Conservation (phyloP, 2,329 filamentous ascomycete genomes). For the Phialophora expanda region DNA sequence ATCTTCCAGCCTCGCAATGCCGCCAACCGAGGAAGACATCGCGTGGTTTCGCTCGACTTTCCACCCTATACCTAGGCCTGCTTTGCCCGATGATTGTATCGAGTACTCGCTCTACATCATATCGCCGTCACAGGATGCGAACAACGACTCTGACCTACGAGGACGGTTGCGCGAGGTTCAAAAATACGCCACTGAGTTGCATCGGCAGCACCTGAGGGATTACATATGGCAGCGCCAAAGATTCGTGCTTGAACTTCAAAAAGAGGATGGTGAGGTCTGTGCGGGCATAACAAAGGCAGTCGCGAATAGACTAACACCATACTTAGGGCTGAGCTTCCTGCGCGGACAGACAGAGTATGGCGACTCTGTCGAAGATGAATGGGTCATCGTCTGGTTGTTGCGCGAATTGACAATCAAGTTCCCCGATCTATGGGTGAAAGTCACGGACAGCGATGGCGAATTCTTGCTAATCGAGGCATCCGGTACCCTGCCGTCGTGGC, state of each 20-base stretch:
- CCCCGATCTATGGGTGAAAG: conserved; percentile 76
- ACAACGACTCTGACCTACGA: conserved; percentile 63
- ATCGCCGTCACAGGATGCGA: conserved; percentile 60
- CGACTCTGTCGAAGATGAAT: conserved; percentile 95
- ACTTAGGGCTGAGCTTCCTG: conserved; percentile 63
- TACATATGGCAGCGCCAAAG: conserved; percentile 95
- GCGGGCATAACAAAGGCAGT: conserved; percentile 17
- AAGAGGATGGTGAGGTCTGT: conserved; percentile 62
- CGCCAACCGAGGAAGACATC: conserved; percentile 60
- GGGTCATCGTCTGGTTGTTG: conserved; percentile 90
- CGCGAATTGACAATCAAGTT: conserved; percentile 77
- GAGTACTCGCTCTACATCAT: conserved; percentile 82
- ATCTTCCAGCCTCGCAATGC: conserved; percentile 41
- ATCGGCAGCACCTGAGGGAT: conserved; percentile 69
- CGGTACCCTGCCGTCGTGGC: conserved; percentile 82
- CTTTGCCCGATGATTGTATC: conserved; percentile 79
- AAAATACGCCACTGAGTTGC: conserved; percentile 69
- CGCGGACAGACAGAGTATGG: conserved; percentile 83
- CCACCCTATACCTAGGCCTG: conserved; percentile 65
- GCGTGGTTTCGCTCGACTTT: conserved; percentile 71
- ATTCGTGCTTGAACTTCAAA: conserved; percentile 70
- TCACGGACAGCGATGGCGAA: conserved; percentile 89
- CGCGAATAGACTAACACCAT: conserved; percentile 36
- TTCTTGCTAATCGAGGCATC: conserved; percentile 95
- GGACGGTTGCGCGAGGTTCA: conserved; percentile 73